phyloP scores from a whole-genome alignment of 108 stramenopile species.

The Cyclotella cryptica region DNA sequence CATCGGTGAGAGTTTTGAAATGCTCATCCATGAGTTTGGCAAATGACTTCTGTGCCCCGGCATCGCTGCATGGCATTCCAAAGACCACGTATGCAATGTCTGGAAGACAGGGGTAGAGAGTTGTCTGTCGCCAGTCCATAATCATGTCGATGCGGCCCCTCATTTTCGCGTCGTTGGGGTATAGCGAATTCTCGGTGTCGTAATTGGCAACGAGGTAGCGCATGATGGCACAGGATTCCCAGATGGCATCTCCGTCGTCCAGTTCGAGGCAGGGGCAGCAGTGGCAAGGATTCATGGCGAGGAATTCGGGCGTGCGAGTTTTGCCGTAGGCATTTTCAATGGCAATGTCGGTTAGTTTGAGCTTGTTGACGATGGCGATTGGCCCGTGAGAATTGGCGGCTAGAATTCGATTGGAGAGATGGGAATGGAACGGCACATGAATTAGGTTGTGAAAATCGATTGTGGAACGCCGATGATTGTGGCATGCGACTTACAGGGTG shows the following conservation, averaged over 20 bases:
- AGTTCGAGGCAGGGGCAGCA: slow-evolving; percentile 41
- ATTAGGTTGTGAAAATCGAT: background rate
- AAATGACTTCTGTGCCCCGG: slow-evolving; percentile 27
- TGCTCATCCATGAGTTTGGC: slow-evolving; percentile 19
- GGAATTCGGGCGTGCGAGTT: slow-evolving; percentile 52
- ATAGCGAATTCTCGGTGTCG: slow-evolving; percentile 30
- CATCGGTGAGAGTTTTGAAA: slow-evolving; percentile 24
- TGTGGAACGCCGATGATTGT: background rate
- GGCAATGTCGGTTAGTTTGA: slow-evolving; percentile 27
- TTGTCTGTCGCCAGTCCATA: slow-evolving; percentile 42
- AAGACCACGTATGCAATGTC: slow-evolving; percentile 38
- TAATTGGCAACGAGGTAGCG: slow-evolving; percentile 39
- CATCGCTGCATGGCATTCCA: slow-evolving; percentile 15
- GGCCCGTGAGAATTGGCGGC: slow-evolving; percentile 45
- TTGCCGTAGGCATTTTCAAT: slow-evolving; percentile 49
- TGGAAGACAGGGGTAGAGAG: slow-evolving; percentile 21
- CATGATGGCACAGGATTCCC: slow-evolving; percentile 47
- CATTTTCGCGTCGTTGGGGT: slow-evolving; percentile 40
- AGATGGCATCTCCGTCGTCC: slow-evolving; percentile 36
- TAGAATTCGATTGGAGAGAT: background rate
- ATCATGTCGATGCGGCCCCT: slow-evolving; percentile 49
- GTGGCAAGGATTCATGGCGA: slow-evolving; percentile 51
- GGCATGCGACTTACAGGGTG: slow-evolving; percentile 3
- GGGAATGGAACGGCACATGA: background rate
- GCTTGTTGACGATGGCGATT: slow-evolving; percentile 34